A percentile compares a stretch with the other conserved stretches of the same genome.
These are phyloP conservation scores for Aspergillus caelatus DNA, from an alignment of 2,329 filamentous ascomycete genomes.

Conservation along the genomic window DNA sequence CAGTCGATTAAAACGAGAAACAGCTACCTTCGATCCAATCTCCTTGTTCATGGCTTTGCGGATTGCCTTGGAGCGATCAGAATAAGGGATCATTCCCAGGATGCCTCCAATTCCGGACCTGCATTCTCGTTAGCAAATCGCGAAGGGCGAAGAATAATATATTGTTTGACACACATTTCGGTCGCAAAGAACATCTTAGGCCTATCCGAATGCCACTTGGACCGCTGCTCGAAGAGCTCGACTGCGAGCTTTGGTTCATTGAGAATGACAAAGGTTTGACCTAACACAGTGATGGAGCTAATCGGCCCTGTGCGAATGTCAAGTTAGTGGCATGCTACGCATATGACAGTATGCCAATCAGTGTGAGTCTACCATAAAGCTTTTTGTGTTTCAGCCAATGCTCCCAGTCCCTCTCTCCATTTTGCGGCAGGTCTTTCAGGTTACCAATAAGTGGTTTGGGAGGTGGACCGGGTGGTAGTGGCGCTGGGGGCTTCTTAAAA, in stretches of 20 bases:
- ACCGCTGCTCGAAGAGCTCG: background rate
- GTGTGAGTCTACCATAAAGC: background rate
- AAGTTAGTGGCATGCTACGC: background rate
- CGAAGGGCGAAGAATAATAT: no score
- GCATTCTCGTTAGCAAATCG: background rate
- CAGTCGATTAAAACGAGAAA: slow-evolving; percentile 42
- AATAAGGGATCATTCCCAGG: slow-evolving; percentile 37
- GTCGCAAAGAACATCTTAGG: slow-evolving; percentile 25
- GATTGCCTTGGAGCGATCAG: slow-evolving; percentile 40
- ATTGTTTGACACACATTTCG: slow-evolving; percentile 33
- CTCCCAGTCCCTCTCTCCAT: background rate
- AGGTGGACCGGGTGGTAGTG: background rate
- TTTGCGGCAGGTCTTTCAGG: background rate
- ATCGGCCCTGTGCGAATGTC: background rate
- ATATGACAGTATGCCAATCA: no score
- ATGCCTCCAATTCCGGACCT: slow-evolving; percentile 41
- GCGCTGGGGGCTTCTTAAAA: background rate
- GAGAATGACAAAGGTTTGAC: background rate
- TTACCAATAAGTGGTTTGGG: background rate
- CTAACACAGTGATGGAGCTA: background rate
- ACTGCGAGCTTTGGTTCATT: background rate
- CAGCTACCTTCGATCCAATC: slow-evolving; percentile 47
- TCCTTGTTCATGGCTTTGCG: slow-evolving; percentile 49
- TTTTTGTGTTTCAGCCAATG: background rate
- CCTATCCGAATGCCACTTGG: slow-evolving; percentile 12